A percentile compares a stretch with the other conserved stretches of the same genome.
phyloP scores from a whole-genome alignment of 129 eudicot genomes.

The Tanacetum coccineum region DNA sequence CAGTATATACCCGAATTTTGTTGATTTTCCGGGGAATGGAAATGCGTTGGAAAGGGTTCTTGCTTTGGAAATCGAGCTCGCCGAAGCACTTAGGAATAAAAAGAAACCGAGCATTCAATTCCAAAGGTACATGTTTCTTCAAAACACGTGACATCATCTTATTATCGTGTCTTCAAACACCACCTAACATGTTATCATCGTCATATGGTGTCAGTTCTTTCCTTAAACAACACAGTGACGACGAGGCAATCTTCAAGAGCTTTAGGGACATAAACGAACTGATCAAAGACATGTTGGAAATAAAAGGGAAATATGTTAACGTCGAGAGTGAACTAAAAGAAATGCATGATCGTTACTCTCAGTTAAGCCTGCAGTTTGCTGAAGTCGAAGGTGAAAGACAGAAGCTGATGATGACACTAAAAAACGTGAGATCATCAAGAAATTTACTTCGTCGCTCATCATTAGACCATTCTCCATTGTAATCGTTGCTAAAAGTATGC shows the following conservation, averaged over 20 bases:
- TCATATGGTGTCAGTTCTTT: slow-evolving; percentile 56
- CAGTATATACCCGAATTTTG: slow-evolving; percentile 62
- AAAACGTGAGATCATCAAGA: slow-evolving; percentile 59
- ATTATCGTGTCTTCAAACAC: not conserved
- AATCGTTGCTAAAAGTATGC: slow-evolving; percentile 8
- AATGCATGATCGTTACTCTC: slow-evolving; percentile 96
- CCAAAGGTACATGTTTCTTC: slow-evolving; percentile 62
- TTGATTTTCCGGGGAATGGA: slow-evolving; percentile 54
- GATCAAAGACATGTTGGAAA: slow-evolving; percentile 76
- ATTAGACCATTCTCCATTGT: slow-evolving; percentile 21
- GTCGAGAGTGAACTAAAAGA: slow-evolving; percentile 72
- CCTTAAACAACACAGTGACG: slow-evolving; percentile 83
- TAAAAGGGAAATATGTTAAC: slow-evolving; percentile 58
- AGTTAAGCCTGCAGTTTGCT: slow-evolving; percentile 87
- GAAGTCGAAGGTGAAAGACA: slow-evolving; percentile 99
- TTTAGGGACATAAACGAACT: slow-evolving; percentile 84
- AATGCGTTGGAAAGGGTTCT: slow-evolving; percentile 90
- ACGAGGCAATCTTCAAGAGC: slow-evolving; percentile 80
- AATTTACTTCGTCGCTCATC: slow-evolving; percentile 49
- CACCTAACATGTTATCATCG: not conserved
- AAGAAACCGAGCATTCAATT: slow-evolving; percentile 62
- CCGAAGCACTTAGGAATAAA: slow-evolving; percentile 79
- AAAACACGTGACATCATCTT: not conserved
- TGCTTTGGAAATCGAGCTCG: slow-evolving; percentile 97
- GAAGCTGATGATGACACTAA: slow-evolving; percentile 79